Conservation (phyloP, 441 rosid species). For the Brassica balearica region DNA sequence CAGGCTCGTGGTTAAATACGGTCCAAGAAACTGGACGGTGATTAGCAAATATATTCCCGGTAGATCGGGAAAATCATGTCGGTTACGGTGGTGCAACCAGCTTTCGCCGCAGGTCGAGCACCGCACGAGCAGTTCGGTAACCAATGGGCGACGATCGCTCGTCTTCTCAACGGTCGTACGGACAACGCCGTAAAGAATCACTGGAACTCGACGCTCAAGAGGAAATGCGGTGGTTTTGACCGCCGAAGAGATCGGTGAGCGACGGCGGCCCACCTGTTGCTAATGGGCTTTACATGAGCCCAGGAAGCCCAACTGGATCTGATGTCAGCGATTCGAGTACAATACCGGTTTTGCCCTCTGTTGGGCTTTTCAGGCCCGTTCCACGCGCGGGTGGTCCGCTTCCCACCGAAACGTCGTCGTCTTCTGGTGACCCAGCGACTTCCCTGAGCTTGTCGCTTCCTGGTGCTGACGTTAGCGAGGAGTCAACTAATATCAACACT, state of each 20-base stretch:
- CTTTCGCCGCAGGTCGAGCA: constrained; percentile 75
- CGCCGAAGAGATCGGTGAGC: constrained; percentile 53
- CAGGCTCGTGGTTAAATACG: constrained; percentile 59
- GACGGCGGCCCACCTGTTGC: constrained; percentile 48
- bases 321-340: constrained; percentile 62
- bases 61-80: constrained; percentile 71
- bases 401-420: constrained; percentile 50
- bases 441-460: constrained; percentile 64
- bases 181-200: constrained; percentile 82
- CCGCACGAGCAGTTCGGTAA: constrained; percentile 74
- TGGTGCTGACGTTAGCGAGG: constrained; percentile 51
- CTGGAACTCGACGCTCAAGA: constrained; percentile 79
- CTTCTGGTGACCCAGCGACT: constrained; percentile 63
- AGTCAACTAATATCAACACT: constrained; percentile 39
- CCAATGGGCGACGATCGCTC: constrained; percentile 83
- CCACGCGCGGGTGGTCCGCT: constrained; percentile 52
- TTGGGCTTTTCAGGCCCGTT: constrained; percentile 56
- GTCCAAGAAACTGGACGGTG: constrained; percentile 73
- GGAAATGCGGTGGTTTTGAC: constrained; percentile 49
- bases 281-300: constrained; percentile 60
- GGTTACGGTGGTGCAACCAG: constrained; percentile 80
- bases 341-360: constrained; percentile 42
- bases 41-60: constrained; percentile 76
- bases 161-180: constrained; percentile 76
- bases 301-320: constrained; percentile 70